Conservation (phyloP, 805 yeast species). For the Candida khao-thaluensis region DNA sequence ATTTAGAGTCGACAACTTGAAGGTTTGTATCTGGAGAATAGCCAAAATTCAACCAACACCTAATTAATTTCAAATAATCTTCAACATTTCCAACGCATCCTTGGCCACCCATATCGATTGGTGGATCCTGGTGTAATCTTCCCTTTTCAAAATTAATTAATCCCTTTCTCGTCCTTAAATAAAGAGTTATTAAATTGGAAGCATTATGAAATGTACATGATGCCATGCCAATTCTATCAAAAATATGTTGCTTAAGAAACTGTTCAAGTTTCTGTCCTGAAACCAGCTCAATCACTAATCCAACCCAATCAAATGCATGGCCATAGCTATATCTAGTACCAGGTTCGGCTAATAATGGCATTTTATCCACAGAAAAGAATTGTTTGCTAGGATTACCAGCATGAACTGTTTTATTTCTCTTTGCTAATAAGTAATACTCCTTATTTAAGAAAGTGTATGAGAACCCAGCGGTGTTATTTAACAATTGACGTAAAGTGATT, state of each 20-base stretch:
- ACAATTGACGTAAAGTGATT: constrained; percentile 29
- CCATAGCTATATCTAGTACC: constrained; percentile 41
- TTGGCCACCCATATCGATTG: constrained; percentile 44
- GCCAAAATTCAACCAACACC: constrained; percentile 42
- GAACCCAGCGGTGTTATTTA: constrained; percentile 35
- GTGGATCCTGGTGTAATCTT: constrained; percentile 20
- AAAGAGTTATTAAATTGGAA: constrained; percentile 17
- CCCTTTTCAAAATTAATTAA: constrained; percentile 5
- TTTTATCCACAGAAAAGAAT: constrained; percentile 25
- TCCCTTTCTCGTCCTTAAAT: constrained; percentile 19
- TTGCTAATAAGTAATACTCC: constrained; percentile 26
- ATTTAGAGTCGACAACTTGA: constrained; percentile 24
- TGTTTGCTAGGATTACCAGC: constrained; percentile 21
- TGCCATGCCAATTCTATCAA: constrained; percentile 35
- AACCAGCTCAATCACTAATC: constrained; percentile 33
- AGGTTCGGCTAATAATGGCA: constrained; percentile 35
- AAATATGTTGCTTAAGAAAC: constrained; percentile 29
- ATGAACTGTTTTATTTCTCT: constrained; percentile 8
- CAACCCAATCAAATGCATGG: constrained; percentile 38
- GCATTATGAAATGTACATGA: constrained; percentile 25
- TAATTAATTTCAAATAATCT: constrained; percentile 38
- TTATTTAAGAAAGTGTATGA: constrained; percentile 32
- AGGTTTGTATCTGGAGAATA: constrained; percentile 37
- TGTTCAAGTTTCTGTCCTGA: constrained; percentile 33
- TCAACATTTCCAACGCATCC: constrained; percentile 38